Base-by-base conservation (phyloP, 306 rosid species). In the Abrus pulchellus region DNA sequence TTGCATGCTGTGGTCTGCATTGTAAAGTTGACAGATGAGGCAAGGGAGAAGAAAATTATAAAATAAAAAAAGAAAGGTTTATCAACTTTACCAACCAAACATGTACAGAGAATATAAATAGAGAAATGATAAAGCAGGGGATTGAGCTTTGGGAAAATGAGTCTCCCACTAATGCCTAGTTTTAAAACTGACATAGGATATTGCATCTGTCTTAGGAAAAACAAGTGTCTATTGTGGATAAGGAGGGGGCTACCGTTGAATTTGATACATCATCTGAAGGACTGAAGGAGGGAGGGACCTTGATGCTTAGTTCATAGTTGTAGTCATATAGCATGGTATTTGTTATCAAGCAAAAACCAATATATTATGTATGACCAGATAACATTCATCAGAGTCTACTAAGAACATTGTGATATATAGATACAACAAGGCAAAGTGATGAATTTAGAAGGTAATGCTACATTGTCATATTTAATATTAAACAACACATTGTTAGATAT, bases 1-100 rank as follows among this genome's bases (percentile, higher is more conserved):
- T 92, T 50, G 94, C 97, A 34, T 94, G 98, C 71, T 94, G 98
- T 34, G 98, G 98, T 79, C 98, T 92, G 88, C 84, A 66, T 84
- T 9, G 87, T 14, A 63, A 45, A 61, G 9, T 48, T 36, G 61
- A 52, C 29, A 43, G 14, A 57, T 65, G 41, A 27, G 45, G 55
- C 2, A 27, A 59, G 48, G 40, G 7, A 65, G 48, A 33, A 45
- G 43, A 72, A 64, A 33, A 32, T 6, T 7, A 36, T 49, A 47
- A 20, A 9, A 36, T 38, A 7, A 8, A 44, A 47, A 5, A 68
- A 28, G 7, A 56, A 29, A 65, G 36, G 12, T 32, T 48, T 62
- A 47, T 59, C 69, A 10, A 49, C 48, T 64, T 65, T 3, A 32
- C 43, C 27, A 43, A 30, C 52, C 20, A 73, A 81, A 68, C 60